Evolutionary conservation across 331 rosid species (phyloP).

Genomic region (Pyrus hybrid): DNA sequence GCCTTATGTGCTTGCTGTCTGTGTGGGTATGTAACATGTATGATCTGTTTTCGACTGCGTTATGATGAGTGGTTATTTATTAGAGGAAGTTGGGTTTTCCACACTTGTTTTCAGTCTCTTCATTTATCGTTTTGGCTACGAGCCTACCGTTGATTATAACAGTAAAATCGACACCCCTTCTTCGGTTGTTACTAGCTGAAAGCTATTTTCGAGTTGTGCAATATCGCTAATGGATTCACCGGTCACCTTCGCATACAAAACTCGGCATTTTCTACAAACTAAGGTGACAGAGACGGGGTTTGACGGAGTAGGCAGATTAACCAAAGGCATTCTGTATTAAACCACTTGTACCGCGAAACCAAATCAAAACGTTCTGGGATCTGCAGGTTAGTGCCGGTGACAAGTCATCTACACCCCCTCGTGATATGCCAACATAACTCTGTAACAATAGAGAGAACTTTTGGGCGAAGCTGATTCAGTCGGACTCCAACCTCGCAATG

Average conservation of each 20-base stretch:
- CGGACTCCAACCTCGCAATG: slow-evolving; percentile 75
- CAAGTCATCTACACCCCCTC: slow-evolving; percentile 2
- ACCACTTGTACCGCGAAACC: neutral
- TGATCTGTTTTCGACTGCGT: slow-evolving; percentile 31
- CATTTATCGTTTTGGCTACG: neutral
- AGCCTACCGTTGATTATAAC: neutral
- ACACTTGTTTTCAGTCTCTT: neutral
- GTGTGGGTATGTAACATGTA: slow-evolving; percentile 56
- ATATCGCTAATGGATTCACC: neutral
- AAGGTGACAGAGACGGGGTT: neutral
- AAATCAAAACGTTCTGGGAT: slow-evolving; percentile 1
- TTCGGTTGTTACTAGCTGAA: neutral
- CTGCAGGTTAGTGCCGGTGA: neutral
- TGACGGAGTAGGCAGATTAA: neutral
- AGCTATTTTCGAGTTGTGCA: neutral
- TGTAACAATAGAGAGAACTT: neutral
- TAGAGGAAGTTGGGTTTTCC: slow-evolving; percentile 23
- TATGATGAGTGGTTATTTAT: slow-evolving; percentile 45
- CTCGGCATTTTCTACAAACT: neutral
- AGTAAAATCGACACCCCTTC: neutral
- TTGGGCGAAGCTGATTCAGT: slow-evolving; percentile 22
- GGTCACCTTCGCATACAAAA: neutral
- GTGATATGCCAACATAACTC: neutral
- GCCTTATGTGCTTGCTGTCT: slow-evolving; percentile 27
- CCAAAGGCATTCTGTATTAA: neutral